Evolutionary conservation across 306 rosid species (phyloP).

Genomic region (Castanospermum australe): DNA sequence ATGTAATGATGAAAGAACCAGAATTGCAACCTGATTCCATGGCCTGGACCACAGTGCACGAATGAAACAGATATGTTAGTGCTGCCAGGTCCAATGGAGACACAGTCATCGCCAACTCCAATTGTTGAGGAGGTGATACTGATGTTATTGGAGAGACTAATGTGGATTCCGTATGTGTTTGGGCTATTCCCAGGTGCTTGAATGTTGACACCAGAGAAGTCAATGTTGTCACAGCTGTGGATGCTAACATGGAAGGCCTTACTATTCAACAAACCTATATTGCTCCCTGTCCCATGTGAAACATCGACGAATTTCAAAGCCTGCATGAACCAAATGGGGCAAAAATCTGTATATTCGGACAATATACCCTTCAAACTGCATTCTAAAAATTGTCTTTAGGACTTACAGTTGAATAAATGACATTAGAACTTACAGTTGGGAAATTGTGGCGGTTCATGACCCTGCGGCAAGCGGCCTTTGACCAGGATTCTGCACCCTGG

Average conservation of each 20-base stretch:
- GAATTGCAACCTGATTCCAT: conserved; percentile 20
- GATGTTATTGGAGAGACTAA: not conserved
- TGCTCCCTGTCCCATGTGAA: conserved; percentile 8
- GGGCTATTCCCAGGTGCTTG: conserved; percentile 18
- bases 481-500: conserved; percentile 4
- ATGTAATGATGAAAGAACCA: not conserved
- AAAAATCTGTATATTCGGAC: not conserved
- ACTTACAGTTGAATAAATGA: not conserved
- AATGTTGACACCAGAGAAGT: not conserved
- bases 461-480: not conserved
- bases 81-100: conserved; percentile 19
- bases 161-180: conserved; percentile 9
- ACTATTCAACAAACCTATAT: conserved; percentile 2
- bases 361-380: not conserved
- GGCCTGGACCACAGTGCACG: conserved; percentile 17
- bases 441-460: not conserved
- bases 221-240: not conserved
- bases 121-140: conserved; percentile 2
- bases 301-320: conserved; percentile 1
- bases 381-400: too few species aligned
- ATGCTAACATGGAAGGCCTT: conserved; percentile 12
- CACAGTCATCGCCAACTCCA: conserved; percentile 27
- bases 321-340: not conserved
- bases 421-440: not conserved
- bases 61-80: not conserved